phyloP scores from a whole-genome alignment of 2,329 filamentous ascomycete genomes.

The Biscogniauxia marginata region DNA sequence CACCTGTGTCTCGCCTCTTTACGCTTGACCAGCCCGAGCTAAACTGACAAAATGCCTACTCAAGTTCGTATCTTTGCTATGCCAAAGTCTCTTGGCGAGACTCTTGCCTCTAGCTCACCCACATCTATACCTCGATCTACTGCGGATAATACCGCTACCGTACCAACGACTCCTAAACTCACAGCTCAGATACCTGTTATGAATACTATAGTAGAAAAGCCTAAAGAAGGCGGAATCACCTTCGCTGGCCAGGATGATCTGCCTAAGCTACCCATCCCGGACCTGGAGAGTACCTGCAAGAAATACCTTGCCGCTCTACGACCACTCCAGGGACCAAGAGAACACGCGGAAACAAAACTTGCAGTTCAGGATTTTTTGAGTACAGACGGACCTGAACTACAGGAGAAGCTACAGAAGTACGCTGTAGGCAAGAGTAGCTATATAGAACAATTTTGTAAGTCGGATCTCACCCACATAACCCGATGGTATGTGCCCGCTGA shows the following conservation, averaged over 20 bases:
- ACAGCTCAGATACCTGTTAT: slow-evolving; percentile 32
- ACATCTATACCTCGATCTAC: slow-evolving; percentile 41
- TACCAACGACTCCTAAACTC: slow-evolving; percentile 27
- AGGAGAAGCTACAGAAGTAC: slow-evolving; percentile 88
- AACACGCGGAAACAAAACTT: slow-evolving; percentile 77
- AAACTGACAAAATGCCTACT: slow-evolving; percentile 57
- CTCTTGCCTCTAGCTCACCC: slow-evolving; percentile 51
- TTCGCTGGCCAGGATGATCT: slow-evolving; percentile 87
- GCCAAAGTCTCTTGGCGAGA: slow-evolving; percentile 71
- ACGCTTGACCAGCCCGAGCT: slow-evolving; percentile 53
- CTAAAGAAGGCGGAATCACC: slow-evolving; percentile 71
- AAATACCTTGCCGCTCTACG: slow-evolving; percentile 78
- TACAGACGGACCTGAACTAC: slow-evolving; percentile 76
- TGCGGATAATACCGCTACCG: slow-evolving; percentile 30
- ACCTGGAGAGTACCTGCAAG: slow-evolving; percentile 73
- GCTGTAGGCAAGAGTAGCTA: slow-evolving; percentile 90
- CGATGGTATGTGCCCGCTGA: slow-evolving; percentile 15
- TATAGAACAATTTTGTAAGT: slow-evolving; percentile 97
- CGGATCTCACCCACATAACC: neutral
- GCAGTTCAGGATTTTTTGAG: slow-evolving; percentile 82
- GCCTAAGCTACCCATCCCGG: slow-evolving; percentile 89
- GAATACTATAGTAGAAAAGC: slow-evolving; percentile 41
- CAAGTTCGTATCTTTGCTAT: slow-evolving; percentile 69
- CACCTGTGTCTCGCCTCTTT: slow-evolving; percentile 74
- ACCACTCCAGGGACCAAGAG: slow-evolving; percentile 76